A percentile compares a stretch with the other conserved stretches of the same genome.
Conservation (phyloP, 352 stramenopile genomes). For the Pythium phragmitis region DNA sequence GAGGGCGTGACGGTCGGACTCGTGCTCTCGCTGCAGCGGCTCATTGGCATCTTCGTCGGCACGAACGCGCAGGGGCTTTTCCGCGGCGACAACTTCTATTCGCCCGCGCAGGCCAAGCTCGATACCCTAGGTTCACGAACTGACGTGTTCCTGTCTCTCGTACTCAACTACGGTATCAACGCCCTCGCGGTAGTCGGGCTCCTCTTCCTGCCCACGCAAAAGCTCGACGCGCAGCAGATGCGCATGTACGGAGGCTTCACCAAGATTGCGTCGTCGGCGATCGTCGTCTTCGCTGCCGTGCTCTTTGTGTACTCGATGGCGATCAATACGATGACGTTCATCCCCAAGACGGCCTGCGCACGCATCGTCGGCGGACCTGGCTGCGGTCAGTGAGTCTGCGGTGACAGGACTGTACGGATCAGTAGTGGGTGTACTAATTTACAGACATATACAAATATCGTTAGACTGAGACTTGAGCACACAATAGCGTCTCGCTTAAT, state of each 20-base stretch:
- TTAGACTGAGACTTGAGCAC: too few species aligned
- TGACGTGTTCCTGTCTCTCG: slow-evolving; percentile 30
- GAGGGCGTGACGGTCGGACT: slow-evolving; percentile 31
- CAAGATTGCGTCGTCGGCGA: slow-evolving; percentile 34
- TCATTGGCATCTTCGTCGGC: slow-evolving; percentile 33
- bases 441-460: too few species aligned
- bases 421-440: not conserved
- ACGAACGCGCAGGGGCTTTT: slow-evolving; percentile 33
- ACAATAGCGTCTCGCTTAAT: too few species aligned
- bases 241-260: slow-evolving; percentile 38
- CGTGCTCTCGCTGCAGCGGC: slow-evolving; percentile 30
- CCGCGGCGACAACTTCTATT: slow-evolving; percentile 31
- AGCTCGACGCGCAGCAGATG: slow-evolving; percentile 38
- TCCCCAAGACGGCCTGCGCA: slow-evolving; percentile 6
- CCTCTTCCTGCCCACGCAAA: slow-evolving; percentile 34
- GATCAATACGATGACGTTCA: slow-evolving; percentile 39
- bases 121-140: slow-evolving; percentile 22
- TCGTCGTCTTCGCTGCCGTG: slow-evolving; percentile 56
- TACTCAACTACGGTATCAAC: slow-evolving; percentile 39
- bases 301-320: slow-evolving; percentile 62
- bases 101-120: slow-evolving; percentile 8
- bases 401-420: not conserved
- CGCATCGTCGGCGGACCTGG: slow-evolving; percentile 20
- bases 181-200: slow-evolving; percentile 28
- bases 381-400: not conserved